phyloP scores from a whole-genome alignment of 805 yeast genomes.

The Hermanozyma aechmeae region DNA sequence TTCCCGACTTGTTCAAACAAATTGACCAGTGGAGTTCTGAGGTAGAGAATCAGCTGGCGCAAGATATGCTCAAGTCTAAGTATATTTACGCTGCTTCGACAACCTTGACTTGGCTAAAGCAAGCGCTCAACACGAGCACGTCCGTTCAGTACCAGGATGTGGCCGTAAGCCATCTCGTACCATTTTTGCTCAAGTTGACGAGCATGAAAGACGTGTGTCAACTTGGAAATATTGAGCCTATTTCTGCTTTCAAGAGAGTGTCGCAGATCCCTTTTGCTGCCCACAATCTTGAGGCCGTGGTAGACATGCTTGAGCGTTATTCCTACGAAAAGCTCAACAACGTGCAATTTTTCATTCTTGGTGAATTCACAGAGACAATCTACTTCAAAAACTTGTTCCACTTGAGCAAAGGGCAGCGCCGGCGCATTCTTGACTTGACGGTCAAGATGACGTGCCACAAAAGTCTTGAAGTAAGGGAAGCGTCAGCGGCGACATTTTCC shows the following conservation, averaged over 20 bases:
- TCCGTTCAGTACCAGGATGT: conserved; percentile 46
- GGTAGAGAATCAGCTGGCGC: conserved; percentile 33
- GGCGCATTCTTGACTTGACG: conserved; percentile 41
- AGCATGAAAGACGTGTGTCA: conserved; percentile 76
- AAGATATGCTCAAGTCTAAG: conserved; percentile 47
- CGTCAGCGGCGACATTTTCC: conserved; percentile 66
- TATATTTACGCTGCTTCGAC: conserved; percentile 63
- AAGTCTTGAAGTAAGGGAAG: conserved; percentile 67
- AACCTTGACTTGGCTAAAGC: conserved; percentile 48
- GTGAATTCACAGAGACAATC: conserved; percentile 63
- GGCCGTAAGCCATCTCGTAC: conserved; percentile 44
- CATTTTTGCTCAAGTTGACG: conserved; percentile 57
- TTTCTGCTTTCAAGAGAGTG: conserved; percentile 20
- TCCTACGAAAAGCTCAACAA: conserved; percentile 18
- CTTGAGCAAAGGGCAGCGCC: conserved; percentile 39
- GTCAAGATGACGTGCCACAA: conserved; percentile 46
- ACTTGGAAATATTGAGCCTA: conserved; percentile 51
- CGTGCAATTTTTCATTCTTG: conserved; percentile 51
- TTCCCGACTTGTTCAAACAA: conserved; percentile 36
- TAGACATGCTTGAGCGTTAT: conserved; percentile 33
- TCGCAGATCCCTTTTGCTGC: conserved; percentile 38
- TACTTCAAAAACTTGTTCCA: conserved; percentile 60
- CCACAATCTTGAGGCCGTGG: conserved; percentile 62
- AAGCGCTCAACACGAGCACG: conserved; percentile 43
- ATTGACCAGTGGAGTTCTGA: conserved; percentile 35